Percentiles rank a stretch among this genome's conserved stretches.
Conservation (phyloP, 2,329 filamentous ascomycete species). For the Colletotrichum endophyticum region DNA sequence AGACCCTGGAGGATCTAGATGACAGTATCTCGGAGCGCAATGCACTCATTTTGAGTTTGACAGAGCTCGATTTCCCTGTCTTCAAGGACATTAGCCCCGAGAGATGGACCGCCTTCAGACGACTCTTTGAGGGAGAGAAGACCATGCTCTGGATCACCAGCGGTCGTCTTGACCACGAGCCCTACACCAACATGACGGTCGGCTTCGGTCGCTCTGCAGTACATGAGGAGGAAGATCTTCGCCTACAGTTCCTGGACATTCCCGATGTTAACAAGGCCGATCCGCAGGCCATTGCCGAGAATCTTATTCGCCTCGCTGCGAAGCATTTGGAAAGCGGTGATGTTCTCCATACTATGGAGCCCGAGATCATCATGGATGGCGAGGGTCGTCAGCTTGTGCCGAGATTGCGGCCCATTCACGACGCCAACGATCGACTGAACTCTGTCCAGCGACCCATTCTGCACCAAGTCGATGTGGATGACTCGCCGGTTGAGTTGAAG, state of each 20-base stretch:
- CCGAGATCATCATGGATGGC: not conserved
- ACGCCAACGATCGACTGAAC: not conserved
- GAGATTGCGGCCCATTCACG: not conserved
- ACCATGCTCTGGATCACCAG: constrained; percentile 25
- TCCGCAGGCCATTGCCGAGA: not conserved
- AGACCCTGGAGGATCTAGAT: not conserved
- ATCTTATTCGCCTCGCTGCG: not conserved
- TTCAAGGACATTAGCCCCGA: constrained; percentile 37
- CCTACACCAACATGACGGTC: constrained; percentile 22
- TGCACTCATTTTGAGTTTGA: not conserved
- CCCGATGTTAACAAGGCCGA: not conserved
- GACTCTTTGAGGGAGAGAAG: constrained; percentile 9
- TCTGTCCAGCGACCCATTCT: not conserved
- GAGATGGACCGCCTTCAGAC: constrained; percentile 20
- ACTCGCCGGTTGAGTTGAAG: not conserved
- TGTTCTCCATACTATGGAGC: not conserved
- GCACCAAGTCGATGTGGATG: not conserved
- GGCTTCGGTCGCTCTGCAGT: constrained; percentile 7
- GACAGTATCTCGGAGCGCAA: not conserved
- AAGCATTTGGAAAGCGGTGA: not conserved
- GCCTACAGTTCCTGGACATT: constrained; percentile 12
- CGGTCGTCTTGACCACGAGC: constrained; percentile 19
- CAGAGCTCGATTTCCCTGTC: constrained; percentile 24
- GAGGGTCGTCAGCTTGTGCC: not conserved
- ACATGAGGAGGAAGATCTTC: constrained; percentile 2